Evolutionary conservation across 768 basidiomycete species (phyloP).

Genomic region (Mycena rebaudengoi): DNA sequence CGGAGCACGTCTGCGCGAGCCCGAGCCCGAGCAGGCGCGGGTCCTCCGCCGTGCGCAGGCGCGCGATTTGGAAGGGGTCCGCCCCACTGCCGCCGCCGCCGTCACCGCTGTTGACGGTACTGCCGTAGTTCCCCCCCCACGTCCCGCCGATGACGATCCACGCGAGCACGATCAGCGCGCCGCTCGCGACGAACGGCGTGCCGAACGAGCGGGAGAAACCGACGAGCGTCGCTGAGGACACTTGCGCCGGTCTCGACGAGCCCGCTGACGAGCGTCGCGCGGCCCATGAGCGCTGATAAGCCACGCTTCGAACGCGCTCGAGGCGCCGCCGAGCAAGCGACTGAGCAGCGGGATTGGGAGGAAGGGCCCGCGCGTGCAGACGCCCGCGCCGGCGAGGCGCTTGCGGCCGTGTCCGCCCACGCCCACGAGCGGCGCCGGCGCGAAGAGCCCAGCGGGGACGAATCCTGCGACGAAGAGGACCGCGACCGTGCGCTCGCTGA

Average conservation of each 20-base stretch:
- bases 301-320: slow-evolving; percentile 84
- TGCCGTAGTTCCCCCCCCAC: slow-evolving; percentile 82
- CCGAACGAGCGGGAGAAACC: slow-evolving; percentile 57
- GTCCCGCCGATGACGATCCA: slow-evolving; percentile 63
- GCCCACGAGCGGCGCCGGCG: slow-evolving; percentile 79
- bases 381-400: slow-evolving; percentile 62
- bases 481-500: slow-evolving; percentile 71
- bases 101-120: too few relatives aligned
- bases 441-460: slow-evolving; percentile 70
- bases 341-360: slow-evolving; percentile 70
- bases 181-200: slow-evolving; percentile 75
- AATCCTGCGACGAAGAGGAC: slow-evolving; percentile 83
- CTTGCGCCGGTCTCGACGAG: slow-evolving; percentile 76
- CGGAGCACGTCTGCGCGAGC: slow-evolving; percentile 81
- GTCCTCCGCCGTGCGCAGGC: slow-evolving; percentile 65
- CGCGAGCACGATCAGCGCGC: slow-evolving; percentile 57
- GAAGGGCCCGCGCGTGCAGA: slow-evolving; percentile 62
- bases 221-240: slow-evolving; percentile 71
- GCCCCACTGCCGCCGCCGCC: background rate
- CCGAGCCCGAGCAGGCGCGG: slow-evolving; percentile 69
- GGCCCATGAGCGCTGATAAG: slow-evolving; percentile 78
- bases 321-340: slow-evolving; percentile 72
- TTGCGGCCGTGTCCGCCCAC: slow-evolving; percentile 80
- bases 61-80: slow-evolving; percentile 60
- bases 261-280: slow-evolving; percentile 77